Conservation (phyloP, 1,284 basidiomycete genomes). For the Trichosporon sp. region DNA sequence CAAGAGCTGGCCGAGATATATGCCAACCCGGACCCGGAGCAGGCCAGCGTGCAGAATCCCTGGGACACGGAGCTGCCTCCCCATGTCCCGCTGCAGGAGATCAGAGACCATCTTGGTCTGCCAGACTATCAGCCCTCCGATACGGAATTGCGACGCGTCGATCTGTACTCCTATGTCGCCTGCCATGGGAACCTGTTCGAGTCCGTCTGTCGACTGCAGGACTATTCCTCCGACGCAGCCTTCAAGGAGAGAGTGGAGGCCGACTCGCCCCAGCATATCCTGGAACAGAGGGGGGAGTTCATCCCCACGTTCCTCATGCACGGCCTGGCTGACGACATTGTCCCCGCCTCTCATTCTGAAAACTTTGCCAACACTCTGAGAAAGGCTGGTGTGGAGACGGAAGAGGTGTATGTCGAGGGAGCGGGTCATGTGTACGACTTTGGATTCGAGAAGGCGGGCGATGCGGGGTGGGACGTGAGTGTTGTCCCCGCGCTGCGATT, state of each 20-base stretch:
- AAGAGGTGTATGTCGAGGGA: slow-evolving; percentile 31
- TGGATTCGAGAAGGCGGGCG: slow-evolving; percentile 36
- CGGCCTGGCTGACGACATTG: slow-evolving; percentile 35
- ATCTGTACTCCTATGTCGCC: slow-evolving; percentile 28
- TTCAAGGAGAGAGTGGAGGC: slow-evolving; percentile 25
- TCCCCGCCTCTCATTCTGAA: slow-evolving; percentile 34
- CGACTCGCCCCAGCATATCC: slow-evolving; percentile 28
- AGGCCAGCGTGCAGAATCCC: slow-evolving; percentile 23
- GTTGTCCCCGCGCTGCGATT: slow-evolving; percentile 38
- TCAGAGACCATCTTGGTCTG: slow-evolving; percentile 22
- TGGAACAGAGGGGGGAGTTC: slow-evolving; percentile 27
- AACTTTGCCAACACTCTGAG: slow-evolving; percentile 32
- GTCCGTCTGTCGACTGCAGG: slow-evolving; percentile 31
- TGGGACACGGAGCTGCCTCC: slow-evolving; percentile 30
- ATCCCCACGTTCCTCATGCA: slow-evolving; percentile 44
- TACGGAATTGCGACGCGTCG: slow-evolving; percentile 17
- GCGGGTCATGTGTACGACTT: slow-evolving; percentile 38
- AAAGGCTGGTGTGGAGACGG: slow-evolving; percentile 28
- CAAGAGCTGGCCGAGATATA: background rate
- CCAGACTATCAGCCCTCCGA: slow-evolving; percentile 21
- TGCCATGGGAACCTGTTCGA: slow-evolving; percentile 27
- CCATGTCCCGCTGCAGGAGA: slow-evolving; percentile 22
- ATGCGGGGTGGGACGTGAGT: slow-evolving; percentile 37
- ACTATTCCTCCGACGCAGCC: slow-evolving; percentile 25
- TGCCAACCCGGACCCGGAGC: background rate